These are phyloP conservation scores for Celoporthe dispersa DNA, from an alignment of 2,329 filamentous ascomycete genomes.

Conservation along the genomic window DNA sequence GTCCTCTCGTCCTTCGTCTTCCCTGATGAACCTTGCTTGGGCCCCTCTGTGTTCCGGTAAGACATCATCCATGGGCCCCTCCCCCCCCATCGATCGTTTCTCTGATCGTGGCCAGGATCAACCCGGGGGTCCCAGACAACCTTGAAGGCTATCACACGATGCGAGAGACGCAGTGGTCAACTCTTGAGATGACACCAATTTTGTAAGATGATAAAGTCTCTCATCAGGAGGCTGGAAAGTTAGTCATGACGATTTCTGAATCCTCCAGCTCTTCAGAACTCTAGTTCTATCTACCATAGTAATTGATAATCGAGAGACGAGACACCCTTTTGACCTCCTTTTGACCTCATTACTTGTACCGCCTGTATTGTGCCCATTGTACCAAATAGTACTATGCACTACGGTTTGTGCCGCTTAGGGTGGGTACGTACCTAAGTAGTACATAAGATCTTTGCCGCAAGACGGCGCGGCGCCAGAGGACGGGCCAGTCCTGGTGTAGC, in stretches of 20 bases:
- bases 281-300: background rate
- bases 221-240: background rate
- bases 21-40: background rate
- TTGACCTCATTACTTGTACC: background rate
- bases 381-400: background rate
- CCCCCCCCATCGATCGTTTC: background rate
- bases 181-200: conserved; percentile 6
- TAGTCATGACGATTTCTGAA: background rate
- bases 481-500: background rate
- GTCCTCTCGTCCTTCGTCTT: background rate
- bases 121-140: background rate
- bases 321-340: background rate
- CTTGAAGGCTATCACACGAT: conserved; percentile 6
- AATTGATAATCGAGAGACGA: background rate
- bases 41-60: background rate
- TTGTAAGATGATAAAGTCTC: conserved; percentile 3
- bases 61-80: background rate
- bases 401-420: background rate
- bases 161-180: background rate
- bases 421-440: background rate
- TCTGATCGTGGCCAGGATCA: conserved; percentile 5
- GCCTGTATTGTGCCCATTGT: background rate
- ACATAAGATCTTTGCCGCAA: background rate
- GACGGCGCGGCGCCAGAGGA: background rate
- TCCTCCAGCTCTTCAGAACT: background rate